Percentiles rank a stretch among this genome's conserved stretches.
Evolutionary conservation across 805 yeast genomes (phyloP).

Genomic region (Metschnikowia amazonensis): DNA sequence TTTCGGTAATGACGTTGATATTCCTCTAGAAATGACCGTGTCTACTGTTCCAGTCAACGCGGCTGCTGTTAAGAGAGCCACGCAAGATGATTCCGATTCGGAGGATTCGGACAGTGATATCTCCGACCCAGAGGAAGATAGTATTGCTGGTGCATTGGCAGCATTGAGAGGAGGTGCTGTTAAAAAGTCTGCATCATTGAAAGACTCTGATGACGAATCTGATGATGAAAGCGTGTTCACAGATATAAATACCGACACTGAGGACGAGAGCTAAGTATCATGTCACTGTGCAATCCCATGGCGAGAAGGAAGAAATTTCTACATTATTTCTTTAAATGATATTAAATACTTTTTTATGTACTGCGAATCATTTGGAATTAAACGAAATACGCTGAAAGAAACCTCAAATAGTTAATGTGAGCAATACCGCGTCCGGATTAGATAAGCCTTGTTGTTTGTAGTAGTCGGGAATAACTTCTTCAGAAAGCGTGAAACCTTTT

Average conservation of each 20-base stretch:
- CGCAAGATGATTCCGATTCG: constrained; percentile 29
- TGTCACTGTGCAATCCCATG: background rate
- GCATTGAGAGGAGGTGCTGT: constrained; percentile 61
- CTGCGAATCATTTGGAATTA: background rate
- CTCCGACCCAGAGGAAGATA: constrained; percentile 71
- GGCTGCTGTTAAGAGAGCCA: constrained; percentile 22
- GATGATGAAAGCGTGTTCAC: constrained; percentile 40
- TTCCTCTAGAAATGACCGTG: constrained; percentile 69
- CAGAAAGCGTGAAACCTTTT: constrained; percentile 43
- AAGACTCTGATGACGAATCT: constrained; percentile 38
- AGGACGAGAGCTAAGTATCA: constrained; percentile 27
- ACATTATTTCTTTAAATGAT: background rate
- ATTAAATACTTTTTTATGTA: background rate
- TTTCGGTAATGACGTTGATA: constrained; percentile 76
- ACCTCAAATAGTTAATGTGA: constrained; percentile 26
- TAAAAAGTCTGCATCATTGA: constrained; percentile 33
- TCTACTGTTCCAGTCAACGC: constrained; percentile 39
- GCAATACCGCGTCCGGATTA: constrained; percentile 46
- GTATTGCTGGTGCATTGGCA: constrained; percentile 72
- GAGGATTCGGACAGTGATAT: constrained; percentile 52
- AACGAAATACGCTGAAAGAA: background rate
- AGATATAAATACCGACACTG: constrained; percentile 44
- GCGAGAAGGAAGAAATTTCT: background rate
- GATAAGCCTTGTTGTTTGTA: constrained; percentile 45
- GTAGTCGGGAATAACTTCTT: constrained; percentile 40